Conservation (phyloP, 2,329 filamentous ascomycete genomes). For the Clonostachys chloroleuca region DNA sequence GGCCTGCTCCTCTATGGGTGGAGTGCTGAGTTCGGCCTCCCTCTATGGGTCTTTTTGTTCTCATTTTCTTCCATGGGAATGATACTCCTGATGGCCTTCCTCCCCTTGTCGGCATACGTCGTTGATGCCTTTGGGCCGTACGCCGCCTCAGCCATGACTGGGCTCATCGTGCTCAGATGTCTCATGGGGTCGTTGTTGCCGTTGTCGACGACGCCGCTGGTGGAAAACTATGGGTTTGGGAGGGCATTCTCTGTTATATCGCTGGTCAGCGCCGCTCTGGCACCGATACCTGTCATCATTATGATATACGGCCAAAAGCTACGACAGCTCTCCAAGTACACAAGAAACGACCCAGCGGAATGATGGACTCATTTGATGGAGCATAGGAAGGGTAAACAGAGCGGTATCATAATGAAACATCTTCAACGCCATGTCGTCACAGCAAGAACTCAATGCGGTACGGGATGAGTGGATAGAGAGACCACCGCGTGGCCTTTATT, state of each 20-base stretch:
- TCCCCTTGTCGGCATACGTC: slow-evolving; percentile 50
- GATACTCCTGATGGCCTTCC: slow-evolving; percentile 35
- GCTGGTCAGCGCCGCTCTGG: slow-evolving; percentile 30
- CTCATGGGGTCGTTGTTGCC: slow-evolving; percentile 54
- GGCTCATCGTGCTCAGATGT: slow-evolving; percentile 49
- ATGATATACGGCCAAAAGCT: slow-evolving; percentile 45
- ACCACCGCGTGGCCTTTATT: no score
- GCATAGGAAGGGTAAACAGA: no score
- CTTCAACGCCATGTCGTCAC: no score
- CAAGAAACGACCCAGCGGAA: not conserved
- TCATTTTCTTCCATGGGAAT: slow-evolving; percentile 38
- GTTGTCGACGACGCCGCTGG: slow-evolving; percentile 40
- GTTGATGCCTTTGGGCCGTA: slow-evolving; percentile 53
- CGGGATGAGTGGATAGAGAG: no score
- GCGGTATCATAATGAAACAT: no score
- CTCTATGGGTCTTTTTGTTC: slow-evolving; percentile 35
- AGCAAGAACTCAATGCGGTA: no score
- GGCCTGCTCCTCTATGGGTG: slow-evolving; percentile 44
- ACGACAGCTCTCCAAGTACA: slow-evolving; percentile 34
- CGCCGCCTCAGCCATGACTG: slow-evolving; percentile 52
- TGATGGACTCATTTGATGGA: no score
- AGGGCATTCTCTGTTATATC: slow-evolving; percentile 43
- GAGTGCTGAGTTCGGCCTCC: slow-evolving; percentile 35
- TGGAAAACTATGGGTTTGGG: slow-evolving; percentile 43
- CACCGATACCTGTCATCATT: slow-evolving; percentile 45